Evolutionary conservation across 768 basidiomycete genomes (phyloP).

Genomic region (Lanmaoa rubissima): DNA sequence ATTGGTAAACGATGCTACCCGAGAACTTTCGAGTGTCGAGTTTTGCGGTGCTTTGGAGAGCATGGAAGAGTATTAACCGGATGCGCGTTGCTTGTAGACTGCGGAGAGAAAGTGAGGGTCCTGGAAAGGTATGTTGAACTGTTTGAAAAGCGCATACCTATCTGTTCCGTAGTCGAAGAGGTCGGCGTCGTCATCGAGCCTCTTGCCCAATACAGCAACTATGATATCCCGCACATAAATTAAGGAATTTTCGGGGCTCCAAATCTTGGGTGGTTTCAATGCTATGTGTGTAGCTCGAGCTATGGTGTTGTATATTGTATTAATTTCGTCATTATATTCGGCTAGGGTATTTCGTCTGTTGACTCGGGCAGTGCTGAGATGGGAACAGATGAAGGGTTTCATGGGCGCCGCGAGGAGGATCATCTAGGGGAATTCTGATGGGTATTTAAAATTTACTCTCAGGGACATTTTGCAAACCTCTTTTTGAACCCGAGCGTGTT

Average conservation of each 20-base stretch:
- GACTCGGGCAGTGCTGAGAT: neutral
- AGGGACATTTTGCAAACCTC: conserved; percentile 9
- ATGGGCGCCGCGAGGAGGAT: conserved; percentile 8
- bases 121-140: neutral
- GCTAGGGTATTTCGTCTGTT: conserved; percentile 15
- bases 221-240: conserved; percentile 15
- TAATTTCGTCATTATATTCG: conserved; percentile 13
- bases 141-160: conserved; percentile 1
- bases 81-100: conserved; percentile 44
- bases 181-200: conserved; percentile 9
- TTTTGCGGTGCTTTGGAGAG: conserved; percentile 27
- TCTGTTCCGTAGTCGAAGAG: conserved; percentile 13
- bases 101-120: neutral
- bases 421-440: conserved; percentile 9
- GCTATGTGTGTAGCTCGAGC: neutral
- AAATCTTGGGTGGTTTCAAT: conserved; percentile 16
- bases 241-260: conserved; percentile 15
- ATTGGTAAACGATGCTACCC: conserved; percentile 35
- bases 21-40: conserved; percentile 22
- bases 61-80: conserved; percentile 37
- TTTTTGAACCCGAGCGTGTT: conserved; percentile 21
- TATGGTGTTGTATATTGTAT: conserved; percentile 9
- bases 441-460: neutral
- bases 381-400: conserved; percentile 13
- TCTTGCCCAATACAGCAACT: conserved; percentile 9